Evolutionary conservation across 177 flowering plant species (phyloP).

Genomic region (Vitis hybrid): DNA sequence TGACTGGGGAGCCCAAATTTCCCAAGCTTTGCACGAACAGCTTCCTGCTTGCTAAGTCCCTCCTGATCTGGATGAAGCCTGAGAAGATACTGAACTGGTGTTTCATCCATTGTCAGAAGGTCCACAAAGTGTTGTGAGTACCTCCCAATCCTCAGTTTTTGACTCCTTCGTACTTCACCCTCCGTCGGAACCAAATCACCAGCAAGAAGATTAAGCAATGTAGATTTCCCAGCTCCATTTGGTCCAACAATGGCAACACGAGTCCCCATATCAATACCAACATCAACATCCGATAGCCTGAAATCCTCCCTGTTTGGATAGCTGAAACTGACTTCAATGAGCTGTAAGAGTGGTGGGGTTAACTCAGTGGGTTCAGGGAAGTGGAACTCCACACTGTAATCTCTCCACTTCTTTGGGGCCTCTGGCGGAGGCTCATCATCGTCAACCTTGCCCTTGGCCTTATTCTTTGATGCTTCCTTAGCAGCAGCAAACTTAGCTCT

Average conservation of each 20-base stretch:
- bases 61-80: conserved; percentile 62
- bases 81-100: conserved; percentile 69
- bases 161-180: conserved; percentile 68
- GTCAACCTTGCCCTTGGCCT: conserved; percentile 58
- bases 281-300: conserved; percentile 58
- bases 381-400: conserved; percentile 76
- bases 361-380: conserved; percentile 85
- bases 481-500: conserved; percentile 50
- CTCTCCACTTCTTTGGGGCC: conserved; percentile 72
- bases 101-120: conserved; percentile 61
- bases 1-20: conserved; percentile 72
- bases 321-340: conserved; percentile 68
- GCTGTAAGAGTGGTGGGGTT: conserved; percentile 73
- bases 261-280: conserved; percentile 71
- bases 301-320: conserved; percentile 64
- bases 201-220: conserved; percentile 61
- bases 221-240: conserved; percentile 67
- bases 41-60: conserved; percentile 60
- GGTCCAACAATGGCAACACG: conserved; percentile 81
- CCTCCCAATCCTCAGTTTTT: conserved; percentile 68
- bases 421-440: conserved; percentile 56
- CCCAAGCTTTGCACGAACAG: conserved; percentile 71
- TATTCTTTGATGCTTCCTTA: conserved; percentile 61
- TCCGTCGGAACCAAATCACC: conserved; percentile 65
- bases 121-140: conserved; percentile 76